Evolutionary conservation across 2,329 filamentous ascomycete genomes (phyloP).

Genomic region (Penicillium brevicompactum): DNA sequence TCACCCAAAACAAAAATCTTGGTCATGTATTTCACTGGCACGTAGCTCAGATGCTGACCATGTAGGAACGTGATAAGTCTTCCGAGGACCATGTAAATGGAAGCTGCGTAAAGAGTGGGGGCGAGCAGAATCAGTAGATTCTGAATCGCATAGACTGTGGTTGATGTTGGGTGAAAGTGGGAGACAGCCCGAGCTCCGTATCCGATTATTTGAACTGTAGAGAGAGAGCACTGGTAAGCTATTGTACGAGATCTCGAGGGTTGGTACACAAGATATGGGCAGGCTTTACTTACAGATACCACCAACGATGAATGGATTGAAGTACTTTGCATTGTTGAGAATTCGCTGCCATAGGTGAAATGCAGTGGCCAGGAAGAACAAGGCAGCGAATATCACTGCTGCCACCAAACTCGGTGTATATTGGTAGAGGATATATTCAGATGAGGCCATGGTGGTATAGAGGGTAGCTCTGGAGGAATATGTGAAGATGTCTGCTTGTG

Average conservation of each 20-base stretch:
- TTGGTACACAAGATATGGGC: background rate
- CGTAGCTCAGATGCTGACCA: conserved; percentile 43
- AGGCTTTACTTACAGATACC: conserved; percentile 17
- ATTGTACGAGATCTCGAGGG: background rate
- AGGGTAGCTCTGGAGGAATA: background rate
- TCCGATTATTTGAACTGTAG: conserved; percentile 19
- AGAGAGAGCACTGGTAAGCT: background rate
- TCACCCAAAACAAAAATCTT: conserved; percentile 53
- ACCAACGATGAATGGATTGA: conserved; percentile 18
- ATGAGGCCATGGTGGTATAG: background rate
- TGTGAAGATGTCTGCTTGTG: background rate
- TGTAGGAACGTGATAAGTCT: conserved; percentile 45
- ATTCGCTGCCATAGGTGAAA: conserved; percentile 15
- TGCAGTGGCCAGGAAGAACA: conserved; percentile 19
- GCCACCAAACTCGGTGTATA: conserved; percentile 28
- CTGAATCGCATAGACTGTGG: conserved; percentile 43
- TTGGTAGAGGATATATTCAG: conserved; percentile 11
- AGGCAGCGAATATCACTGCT: conserved; percentile 24
- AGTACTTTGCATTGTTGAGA: conserved; percentile 10
- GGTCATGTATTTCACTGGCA: conserved; percentile 48
- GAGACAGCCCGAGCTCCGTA: conserved; percentile 15
- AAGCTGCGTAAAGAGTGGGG: conserved; percentile 52
- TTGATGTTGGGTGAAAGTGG: conserved; percentile 14
- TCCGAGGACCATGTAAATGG: conserved; percentile 53
- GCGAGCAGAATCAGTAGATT: conserved; percentile 50